Evolutionary conservation across 2,329 filamentous ascomycete genomes (phyloP), one percentile per base, ranked within the genome.

Genomic region (Clarireedia hainanense): DNA sequence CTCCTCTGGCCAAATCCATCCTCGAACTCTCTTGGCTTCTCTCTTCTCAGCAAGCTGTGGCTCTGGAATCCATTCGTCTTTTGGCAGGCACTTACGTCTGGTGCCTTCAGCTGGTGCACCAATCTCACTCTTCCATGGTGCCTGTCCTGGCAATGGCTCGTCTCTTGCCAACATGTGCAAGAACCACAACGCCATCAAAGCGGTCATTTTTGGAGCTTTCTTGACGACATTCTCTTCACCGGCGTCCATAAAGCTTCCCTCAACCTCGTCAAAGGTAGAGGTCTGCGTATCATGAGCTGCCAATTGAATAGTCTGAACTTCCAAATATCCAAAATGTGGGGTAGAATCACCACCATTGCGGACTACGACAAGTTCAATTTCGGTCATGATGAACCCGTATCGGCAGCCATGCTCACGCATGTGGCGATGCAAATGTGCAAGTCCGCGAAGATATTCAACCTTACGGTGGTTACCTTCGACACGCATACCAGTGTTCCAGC

Each of bases 401-500:
- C 92, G 85, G 69, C 89, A 95, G 63, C 85, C 85, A 73, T 96
- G 89, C 73, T 95, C 90, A 70, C 92, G 90, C 90, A 96, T 96
- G 67, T 86, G 85, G 68, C 89, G 83, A 72, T 97, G 92, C 46
- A 96, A 76, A 65, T 95, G 89, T 0, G 91, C 80, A 5, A 97
- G 82, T 1, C 89, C 89, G 50, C 88, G 85, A 20, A 96, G 85
- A 74, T 96, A 96, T 72, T 92, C 85, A 57, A 96, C 89, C 57
- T 88, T 86, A 73, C 91, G 88, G 71, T 90, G 81, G 61, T 91
- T 89, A 46, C 85, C 84, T 70, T 95, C 89, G 58, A 85, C 83
- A 58, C 91, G 88, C 89, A 96, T 95, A 60, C 88, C 89, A 1
- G 90, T 94, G 77, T 96, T 96, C 88, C 95, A 96, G 65, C 89